These are phyloP conservation scores for Teratosphaeria pseudoeucalypti DNA, from an alignment of 2,329 filamentous ascomycete species.

Conservation along the genomic window DNA sequence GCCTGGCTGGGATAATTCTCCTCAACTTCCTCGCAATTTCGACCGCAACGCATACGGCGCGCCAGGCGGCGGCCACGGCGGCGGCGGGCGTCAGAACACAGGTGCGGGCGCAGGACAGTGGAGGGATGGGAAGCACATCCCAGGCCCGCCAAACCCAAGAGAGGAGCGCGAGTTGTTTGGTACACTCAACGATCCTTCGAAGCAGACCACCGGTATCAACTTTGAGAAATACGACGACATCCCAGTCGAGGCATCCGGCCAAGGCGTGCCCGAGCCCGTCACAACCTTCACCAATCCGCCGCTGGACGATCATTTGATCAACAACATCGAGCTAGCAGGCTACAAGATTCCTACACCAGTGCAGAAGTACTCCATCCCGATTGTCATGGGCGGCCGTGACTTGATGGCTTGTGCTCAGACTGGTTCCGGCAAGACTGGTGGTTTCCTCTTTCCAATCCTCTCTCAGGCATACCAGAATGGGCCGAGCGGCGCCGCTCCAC, in stretches of 20 bases:
- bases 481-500: constrained; percentile 58
- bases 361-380: constrained; percentile 98
- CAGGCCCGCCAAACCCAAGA: constrained; percentile 78
- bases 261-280: constrained; percentile 85
- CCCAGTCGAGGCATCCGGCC: constrained; percentile 90
- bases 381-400: constrained; percentile 95
- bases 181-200: constrained; percentile 77
- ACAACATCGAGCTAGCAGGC: constrained; percentile 85
- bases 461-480: constrained; percentile 94
- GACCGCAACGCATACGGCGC: constrained; percentile 55
- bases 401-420: constrained; percentile 99
- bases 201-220: constrained; percentile 98
- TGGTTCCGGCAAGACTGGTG: constrained; percentile 98
- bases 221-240: constrained; percentile 99
- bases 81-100: constrained; percentile 48
- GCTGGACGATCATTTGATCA: constrained; percentile 83
- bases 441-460: constrained; percentile 97
- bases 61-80: constrained; percentile 41
- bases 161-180: constrained; percentile 95
- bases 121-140: constrained; percentile 92
- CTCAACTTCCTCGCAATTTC: constrained; percentile 37
- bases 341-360: constrained; percentile 96
- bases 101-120: constrained; percentile 93
- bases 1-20: constrained; percentile 32
- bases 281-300: constrained; percentile 87